These are phyloP conservation scores for Wickerhamomyces ciferrii DNA, from an alignment of 805 yeast genomes.

Conservation along the genomic window DNA sequence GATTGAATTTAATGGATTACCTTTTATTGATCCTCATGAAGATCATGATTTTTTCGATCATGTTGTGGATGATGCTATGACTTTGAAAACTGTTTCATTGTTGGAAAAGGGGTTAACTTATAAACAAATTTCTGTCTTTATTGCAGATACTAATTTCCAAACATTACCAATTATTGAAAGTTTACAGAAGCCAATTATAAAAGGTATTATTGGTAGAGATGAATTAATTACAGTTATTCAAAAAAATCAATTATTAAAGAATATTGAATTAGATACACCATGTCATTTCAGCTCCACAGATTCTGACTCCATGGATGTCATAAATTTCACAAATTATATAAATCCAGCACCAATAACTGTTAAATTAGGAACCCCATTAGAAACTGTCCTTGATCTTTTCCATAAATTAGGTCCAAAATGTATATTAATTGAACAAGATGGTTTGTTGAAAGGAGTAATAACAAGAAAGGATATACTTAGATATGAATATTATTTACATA, in stretches of 20 bases:
- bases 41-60: conserved; percentile 50
- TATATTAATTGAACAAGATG: conserved; percentile 60
- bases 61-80: conserved; percentile 58
- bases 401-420: conserved; percentile 75
- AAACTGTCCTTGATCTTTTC: conserved; percentile 62
- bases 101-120: conserved; percentile 31
- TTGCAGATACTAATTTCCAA: conserved; percentile 30
- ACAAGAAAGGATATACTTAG: conserved; percentile 80
- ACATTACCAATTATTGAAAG: conserved; percentile 53
- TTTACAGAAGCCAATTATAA: conserved; percentile 29
- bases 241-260: conserved; percentile 18
- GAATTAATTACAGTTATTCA: conserved; percentile 31
- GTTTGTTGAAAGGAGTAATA: conserved; percentile 64
- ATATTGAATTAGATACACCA: conserved; percentile 9
- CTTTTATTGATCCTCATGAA: conserved; percentile 70
- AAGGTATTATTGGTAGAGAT: conserved; percentile 40
- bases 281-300: conserved; percentile 11
- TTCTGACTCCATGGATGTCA: conserved; percentile 1
- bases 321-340: conserved; percentile 28
- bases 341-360: conserved; percentile 62
- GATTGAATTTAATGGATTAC: conserved; percentile 84
- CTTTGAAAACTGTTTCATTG: conserved; percentile 33
- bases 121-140: conserved; percentile 27
- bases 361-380: conserved; percentile 47
- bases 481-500: conserved; percentile 38